A percentile compares a stretch with the other conserved stretches of the same genome.
Evolutionary conservation across 768 basidiomycete genomes (phyloP).

Genomic region (Pisolithus microcarpus): DNA sequence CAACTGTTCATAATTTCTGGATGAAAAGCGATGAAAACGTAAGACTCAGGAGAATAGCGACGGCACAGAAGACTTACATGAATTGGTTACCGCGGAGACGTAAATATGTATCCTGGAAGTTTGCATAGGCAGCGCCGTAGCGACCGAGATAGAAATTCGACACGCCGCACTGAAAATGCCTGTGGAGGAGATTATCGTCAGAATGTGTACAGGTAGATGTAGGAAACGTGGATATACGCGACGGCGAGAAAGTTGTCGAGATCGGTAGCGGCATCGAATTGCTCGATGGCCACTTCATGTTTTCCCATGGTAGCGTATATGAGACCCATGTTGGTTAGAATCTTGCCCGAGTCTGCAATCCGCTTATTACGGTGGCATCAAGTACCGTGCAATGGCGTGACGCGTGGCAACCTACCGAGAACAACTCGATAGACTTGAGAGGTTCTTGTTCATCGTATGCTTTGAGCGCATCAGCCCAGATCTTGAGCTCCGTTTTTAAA

Average conservation of each 20-base stretch:
- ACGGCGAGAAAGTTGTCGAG: constrained; percentile 86
- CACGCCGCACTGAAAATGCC: constrained; percentile 86
- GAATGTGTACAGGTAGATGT: too few species aligned
- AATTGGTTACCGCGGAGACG: constrained; percentile 78
- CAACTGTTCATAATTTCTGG: constrained; percentile 84
- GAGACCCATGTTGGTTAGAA: constrained; percentile 87
- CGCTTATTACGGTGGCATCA: constrained; percentile 28
- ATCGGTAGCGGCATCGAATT: constrained; percentile 68
- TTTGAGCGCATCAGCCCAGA: constrained; percentile 80
- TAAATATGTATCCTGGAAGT: constrained; percentile 78
- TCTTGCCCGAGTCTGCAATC: constrained; percentile 85
- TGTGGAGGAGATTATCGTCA: constrained; percentile 16
- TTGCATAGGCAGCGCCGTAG: constrained; percentile 66
- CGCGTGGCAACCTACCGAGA: constrained; percentile 45
- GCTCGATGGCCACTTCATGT: constrained; percentile 77
- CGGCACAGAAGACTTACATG: constrained; percentile 47
- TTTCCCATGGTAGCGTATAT: constrained; percentile 90
- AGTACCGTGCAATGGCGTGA: background rate
- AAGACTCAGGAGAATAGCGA: too few species aligned
- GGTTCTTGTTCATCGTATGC: constrained; percentile 86
- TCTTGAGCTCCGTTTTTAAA: constrained; percentile 72
- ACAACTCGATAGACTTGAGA: constrained; percentile 64
- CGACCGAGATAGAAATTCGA: constrained; percentile 79
- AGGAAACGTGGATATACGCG: constrained; percentile 46
- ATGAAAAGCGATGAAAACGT: constrained; percentile 2